Percentiles rank a stretch among this genome's conserved stretches.
phyloP scores from a whole-genome alignment of 2,329 filamentous ascomycete genomes.

The Colletotrichum lini region DNA sequence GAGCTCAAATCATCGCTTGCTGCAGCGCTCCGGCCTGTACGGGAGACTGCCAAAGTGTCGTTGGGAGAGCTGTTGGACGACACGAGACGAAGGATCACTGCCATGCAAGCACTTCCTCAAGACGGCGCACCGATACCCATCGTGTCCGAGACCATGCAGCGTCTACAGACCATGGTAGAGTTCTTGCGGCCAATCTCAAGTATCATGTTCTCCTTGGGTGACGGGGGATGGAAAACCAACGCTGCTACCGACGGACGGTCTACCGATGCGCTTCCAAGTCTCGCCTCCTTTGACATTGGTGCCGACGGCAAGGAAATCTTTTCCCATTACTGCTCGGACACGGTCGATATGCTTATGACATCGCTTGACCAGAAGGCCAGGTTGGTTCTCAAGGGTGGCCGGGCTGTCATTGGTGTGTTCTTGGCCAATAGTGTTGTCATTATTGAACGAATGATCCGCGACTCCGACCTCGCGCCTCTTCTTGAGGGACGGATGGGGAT shows the following conservation, averaged over 20 bases:
- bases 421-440: slow-evolving; percentile 89
- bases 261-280: slow-evolving; percentile 76
- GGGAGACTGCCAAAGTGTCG: slow-evolving; percentile 92
- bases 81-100: slow-evolving; percentile 77
- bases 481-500: slow-evolving; percentile 76
- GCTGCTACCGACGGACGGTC: slow-evolving; percentile 66
- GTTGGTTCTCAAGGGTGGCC: slow-evolving; percentile 79
- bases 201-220: slow-evolving; percentile 91
- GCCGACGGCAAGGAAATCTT: slow-evolving; percentile 92
- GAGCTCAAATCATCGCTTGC: slow-evolving; percentile 88
- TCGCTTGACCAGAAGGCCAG: slow-evolving; percentile 83
- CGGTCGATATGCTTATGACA: slow-evolving; percentile 84
- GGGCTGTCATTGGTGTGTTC: slow-evolving; percentile 87
- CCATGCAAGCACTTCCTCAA: slow-evolving; percentile 77
- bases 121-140: slow-evolving; percentile 86
- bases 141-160: slow-evolving; percentile 87
- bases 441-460: slow-evolving; percentile 86
- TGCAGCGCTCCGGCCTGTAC: slow-evolving; percentile 88
- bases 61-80: slow-evolving; percentile 88
- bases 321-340: slow-evolving; percentile 90
- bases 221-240: slow-evolving; percentile 86
- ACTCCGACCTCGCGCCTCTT: slow-evolving; percentile 82
- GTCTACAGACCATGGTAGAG: slow-evolving; percentile 87
- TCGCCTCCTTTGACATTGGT: slow-evolving; percentile 87
- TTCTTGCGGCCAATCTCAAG: slow-evolving; percentile 90